Base-by-base conservation (phyloP, 1,284 basidiomycete species). In the Cutaneotrichosporon spelunceum region DNA sequence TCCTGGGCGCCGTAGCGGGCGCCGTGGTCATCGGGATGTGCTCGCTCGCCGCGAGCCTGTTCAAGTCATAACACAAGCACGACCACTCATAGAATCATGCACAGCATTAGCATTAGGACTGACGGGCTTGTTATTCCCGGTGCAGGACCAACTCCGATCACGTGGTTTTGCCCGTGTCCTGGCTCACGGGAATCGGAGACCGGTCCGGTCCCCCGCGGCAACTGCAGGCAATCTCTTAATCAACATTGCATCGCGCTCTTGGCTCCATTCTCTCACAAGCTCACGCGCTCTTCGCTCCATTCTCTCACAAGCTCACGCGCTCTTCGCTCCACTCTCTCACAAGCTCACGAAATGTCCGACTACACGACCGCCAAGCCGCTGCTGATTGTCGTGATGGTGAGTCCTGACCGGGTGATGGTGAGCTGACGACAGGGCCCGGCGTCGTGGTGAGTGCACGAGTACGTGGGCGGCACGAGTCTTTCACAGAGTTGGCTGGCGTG, bases 351-450 rank as follows among this genome's bases (percentile, higher is more conserved):
- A 42, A 63, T 63, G 59, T 13, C 48, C 23, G 48, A 58, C 30
- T 65, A 62, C 56, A 13, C 39, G 3, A 33, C 47, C 29, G 24
- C 74, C 2, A 67, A 74, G 56, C 78, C 78, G 0, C 69, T 78
- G 2, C 67, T 79, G 60, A 75, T 79, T 50, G 68, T 79, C n/a
- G 78, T 77, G 52, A 79, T 79, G 78, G 78, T 77, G 56, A 60
- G 76, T 69, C n/a, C n/a, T n/a, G n/a, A n/a, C n/a, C n/a, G n/a
- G n/a, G 39, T 8, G 19, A n/a, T 42, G 16, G 4, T 11, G 23
- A 34, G 56, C 66, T 64, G 49, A 60, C 64, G 2, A 11, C 58
- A 75, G 73, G 73, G 73, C 11, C 73, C 73, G 10, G 72, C 73
- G 14, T 72, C 72, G 16, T 78, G 76, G 76, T 76, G 53, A 63